Evolutionary conservation across 1,284 basidiomycete species (phyloP).

Genomic region (Boletus mariae): DNA sequence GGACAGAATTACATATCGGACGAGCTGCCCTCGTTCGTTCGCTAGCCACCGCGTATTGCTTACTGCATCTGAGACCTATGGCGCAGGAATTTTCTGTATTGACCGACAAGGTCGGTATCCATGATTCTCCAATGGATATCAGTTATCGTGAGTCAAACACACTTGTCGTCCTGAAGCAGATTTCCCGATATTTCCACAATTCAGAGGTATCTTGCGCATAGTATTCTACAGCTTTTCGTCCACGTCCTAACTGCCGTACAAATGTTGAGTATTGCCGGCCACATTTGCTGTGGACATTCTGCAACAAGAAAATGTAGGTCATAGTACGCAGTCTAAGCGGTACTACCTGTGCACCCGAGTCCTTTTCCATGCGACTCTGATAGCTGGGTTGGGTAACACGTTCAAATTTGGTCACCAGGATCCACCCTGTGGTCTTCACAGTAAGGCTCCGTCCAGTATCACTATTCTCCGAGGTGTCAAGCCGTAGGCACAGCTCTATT

Average conservation of each 20-base stretch:
- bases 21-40: slow-evolving; percentile 21
- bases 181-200: background rate
- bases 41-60: slow-evolving; percentile 12
- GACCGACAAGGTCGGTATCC: background rate
- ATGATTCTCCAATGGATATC: background rate
- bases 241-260: background rate
- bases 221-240: background rate
- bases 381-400: background rate
- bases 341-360: background rate
- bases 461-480: background rate
- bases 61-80: background rate
- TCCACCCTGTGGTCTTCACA: slow-evolving; percentile 21
- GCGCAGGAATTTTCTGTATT: background rate
- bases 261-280: background rate
- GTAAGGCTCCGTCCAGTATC: slow-evolving; percentile 1
- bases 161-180: background rate
- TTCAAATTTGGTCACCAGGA: slow-evolving; percentile 5
- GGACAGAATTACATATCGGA: slow-evolving; percentile 32
- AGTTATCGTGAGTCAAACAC: background rate
- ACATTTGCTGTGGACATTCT: background rate
- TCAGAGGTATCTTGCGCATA: background rate
- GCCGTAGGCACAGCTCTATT: background rate
- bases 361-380: background rate
- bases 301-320: background rate
- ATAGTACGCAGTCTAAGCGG: background rate